phyloP scores from a whole-genome alignment of 805 yeast genomes.

The Kuraishia hungarica region DNA sequence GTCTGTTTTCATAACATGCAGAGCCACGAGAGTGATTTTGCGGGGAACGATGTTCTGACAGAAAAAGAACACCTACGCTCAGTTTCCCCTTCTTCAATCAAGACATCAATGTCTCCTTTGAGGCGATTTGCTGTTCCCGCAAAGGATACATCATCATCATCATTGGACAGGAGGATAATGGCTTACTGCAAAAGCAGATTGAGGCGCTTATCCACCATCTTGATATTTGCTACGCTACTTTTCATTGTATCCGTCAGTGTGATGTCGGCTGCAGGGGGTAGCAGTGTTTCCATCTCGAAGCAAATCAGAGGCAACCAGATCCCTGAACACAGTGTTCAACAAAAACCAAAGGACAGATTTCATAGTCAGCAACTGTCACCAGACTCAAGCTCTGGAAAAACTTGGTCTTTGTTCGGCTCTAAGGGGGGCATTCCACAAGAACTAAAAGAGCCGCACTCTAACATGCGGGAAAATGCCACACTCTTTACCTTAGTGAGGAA shows the following conservation, averaged over 20 bases:
- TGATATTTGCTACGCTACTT: not conserved
- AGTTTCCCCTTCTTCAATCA: no score
- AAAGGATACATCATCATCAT: not conserved
- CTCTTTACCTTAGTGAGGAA: slow-evolving; percentile 39
- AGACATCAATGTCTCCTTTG: not conserved
- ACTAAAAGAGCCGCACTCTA: not conserved
- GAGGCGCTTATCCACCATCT: not conserved
- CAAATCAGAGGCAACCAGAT: not conserved
- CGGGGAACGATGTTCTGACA: no score
- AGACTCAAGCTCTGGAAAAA: not conserved
- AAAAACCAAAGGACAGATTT: not conserved
- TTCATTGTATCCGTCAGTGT: not conserved
- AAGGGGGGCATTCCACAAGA: not conserved
- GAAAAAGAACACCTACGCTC: no score
- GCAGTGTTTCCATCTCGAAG: not conserved
- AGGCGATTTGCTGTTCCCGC: not conserved
- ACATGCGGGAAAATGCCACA: slow-evolving; percentile 46
- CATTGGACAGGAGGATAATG: not conserved
- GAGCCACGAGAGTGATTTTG: no score
- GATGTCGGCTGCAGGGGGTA: not conserved
- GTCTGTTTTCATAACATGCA: no score
- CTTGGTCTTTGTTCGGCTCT: not conserved
- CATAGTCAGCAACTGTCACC: not conserved
- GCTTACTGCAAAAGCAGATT: not conserved
- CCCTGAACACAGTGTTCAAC: not conserved